Evolutionary conservation across 306 rosid species (phyloP).

Genomic region (Begonia loranthoides): DNA sequence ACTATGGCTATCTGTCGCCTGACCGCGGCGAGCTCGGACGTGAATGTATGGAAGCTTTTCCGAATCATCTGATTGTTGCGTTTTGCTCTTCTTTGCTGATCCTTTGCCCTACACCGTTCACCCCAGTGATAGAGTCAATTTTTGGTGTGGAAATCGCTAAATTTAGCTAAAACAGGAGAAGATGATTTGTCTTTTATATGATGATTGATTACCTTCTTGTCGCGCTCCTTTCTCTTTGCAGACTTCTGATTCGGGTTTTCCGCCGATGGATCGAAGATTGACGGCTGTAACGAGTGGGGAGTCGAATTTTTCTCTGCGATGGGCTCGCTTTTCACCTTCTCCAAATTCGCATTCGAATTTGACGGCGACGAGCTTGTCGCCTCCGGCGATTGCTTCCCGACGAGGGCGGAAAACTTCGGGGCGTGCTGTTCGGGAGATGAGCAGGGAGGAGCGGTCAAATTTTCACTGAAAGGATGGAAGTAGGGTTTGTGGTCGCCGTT

Average conservation of each 20-base stretch:
- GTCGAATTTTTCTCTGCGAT: conserved; percentile 52
- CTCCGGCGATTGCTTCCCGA: conserved; percentile 43
- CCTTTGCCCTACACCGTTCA: conserved; percentile 43
- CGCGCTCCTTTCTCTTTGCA: conserved; percentile 80
- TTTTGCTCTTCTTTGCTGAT: conserved; percentile 59
- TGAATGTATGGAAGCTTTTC: conserved; percentile 78
- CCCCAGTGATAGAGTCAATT: background rate
- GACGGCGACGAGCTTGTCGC: conserved; percentile 19
- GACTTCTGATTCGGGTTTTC: conserved; percentile 41
- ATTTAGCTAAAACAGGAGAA: background rate
- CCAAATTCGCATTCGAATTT: conserved; percentile 32
- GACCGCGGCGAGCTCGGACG: conserved; percentile 95
- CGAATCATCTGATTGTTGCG: conserved; percentile 38
- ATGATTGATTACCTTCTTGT: conserved; percentile 57
- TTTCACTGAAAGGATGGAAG: conserved; percentile 23
- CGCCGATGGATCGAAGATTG: conserved; percentile 30
- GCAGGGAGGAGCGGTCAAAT: conserved; percentile 41
- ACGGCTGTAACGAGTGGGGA: conserved; percentile 34
- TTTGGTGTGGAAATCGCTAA: conserved; percentile 11
- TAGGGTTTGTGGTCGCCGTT: conserved; percentile 25
- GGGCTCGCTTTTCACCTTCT: conserved; percentile 61
- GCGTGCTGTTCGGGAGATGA: conserved; percentile 46
- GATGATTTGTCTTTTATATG: conserved; percentile 7
- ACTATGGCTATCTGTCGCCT: conserved; percentile 98
- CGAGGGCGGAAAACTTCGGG: conserved; percentile 50